Evolutionary conservation across 768 basidiomycete genomes (phyloP), one percentile per base, ranked within the genome.

Genomic region (Serendipita sp.): DNA sequence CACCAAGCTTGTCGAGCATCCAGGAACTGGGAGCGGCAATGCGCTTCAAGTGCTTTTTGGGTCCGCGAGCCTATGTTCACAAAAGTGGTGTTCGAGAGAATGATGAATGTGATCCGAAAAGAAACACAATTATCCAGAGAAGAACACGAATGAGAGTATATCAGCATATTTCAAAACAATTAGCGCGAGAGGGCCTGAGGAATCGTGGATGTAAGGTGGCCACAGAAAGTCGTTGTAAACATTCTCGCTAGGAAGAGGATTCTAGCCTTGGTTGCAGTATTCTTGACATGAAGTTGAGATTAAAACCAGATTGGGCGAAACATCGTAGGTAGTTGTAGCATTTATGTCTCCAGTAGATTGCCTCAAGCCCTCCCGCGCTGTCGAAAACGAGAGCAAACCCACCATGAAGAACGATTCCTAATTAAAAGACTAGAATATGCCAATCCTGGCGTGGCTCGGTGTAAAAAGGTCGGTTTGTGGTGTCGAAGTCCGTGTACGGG

Each of bases 1-100:
- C 91, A 77, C 88, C 86, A 72, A 99, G 78, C 80, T 99, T 99
- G 82, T 98, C 92, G 68, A 99, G 83, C 94, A 99, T 97, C 96
- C 96, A 99, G 80, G 91, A 88, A 53, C 92, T 95, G 68, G 96
- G 96, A 67, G 96, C 96, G 69, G 86, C 85, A 66, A 98, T 84
- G 73, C 95, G 89, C 83, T 97, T 97, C 80, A 97, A 83, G 75
- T 97, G 94, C 79, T 96, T 96, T 87, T 90, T 96, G 68, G 94
- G 94, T 85, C 94, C 94, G 76, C 94, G 87, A 73, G 83, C 92
- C 94, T 96, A 69, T 1, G 48, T 5, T 50, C n/a, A 6, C 48
- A 50, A 31, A 5, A 6, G n/a, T 8, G n/a, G 8, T 50, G 6
- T 8, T 8, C 6, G 48, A 31, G n/a, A 18, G 29, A 2, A 1